Conservation (phyloP, 352 stramenopile species). For the Hyphochytrium catenoides region DNA sequence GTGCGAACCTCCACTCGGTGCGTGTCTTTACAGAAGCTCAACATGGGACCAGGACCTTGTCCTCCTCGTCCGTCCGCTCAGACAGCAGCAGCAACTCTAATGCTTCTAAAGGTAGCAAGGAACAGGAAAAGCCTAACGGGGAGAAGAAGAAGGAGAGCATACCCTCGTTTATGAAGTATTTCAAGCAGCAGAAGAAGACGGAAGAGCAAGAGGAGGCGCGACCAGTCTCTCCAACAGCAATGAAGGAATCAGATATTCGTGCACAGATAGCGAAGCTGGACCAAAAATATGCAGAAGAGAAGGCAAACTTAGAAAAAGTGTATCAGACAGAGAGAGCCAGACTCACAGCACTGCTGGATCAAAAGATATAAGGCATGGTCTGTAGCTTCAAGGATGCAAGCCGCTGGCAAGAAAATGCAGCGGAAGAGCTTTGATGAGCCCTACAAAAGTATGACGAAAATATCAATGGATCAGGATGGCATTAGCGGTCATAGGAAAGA, state of each 20-base stretch:
- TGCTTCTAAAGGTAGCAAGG: conserved; percentile 5
- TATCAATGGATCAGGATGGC: too few relatives aligned
- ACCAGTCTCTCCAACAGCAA: conserved; percentile 9
- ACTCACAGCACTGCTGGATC: conserved; percentile 22
- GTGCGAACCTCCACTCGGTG: background rate
- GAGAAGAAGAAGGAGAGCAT: conserved; percentile 2
- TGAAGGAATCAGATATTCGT: conserved; percentile 10
- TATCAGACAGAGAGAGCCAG: conserved; percentile 21
- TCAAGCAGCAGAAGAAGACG: conserved; percentile 14
- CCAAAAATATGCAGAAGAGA: conserved; percentile 19
- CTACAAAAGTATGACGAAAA: too few relatives aligned
- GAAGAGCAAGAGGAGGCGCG: conserved; percentile 2
- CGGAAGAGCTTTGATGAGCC: too few relatives aligned
- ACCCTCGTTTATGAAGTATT: conserved; percentile 60
- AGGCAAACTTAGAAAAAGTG: conserved; percentile 13
- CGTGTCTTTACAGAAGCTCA: background rate
- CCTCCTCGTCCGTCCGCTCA: conserved; percentile 6
- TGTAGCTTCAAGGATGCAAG: too few relatives aligned
- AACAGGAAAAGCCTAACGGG: conserved; percentile 1
- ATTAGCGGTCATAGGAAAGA: too few relatives aligned
- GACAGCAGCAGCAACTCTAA: conserved; percentile 1
- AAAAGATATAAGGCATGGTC: too few relatives aligned
- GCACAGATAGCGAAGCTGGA: conserved; percentile 28
- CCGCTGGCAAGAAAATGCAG: too few relatives aligned
- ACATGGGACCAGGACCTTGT: conserved; percentile 2